Evolutionary conservation across 2,329 filamentous ascomycete species (phyloP).

Genomic region (Cladophialophora chaetospira): DNA sequence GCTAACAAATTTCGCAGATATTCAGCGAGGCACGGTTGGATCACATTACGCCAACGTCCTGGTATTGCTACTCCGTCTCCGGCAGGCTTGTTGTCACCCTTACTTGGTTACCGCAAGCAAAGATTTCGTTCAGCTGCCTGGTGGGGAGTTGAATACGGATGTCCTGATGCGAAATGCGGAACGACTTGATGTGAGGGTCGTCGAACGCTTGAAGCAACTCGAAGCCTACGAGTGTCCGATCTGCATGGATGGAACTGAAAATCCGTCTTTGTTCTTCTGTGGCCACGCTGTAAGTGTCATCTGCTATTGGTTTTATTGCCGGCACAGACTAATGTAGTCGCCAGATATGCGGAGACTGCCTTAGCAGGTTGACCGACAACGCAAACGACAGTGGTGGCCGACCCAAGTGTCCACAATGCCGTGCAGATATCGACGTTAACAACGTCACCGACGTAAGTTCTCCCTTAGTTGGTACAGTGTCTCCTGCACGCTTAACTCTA

Average conservation of each 20-base stretch:
- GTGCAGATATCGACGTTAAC: conserved; percentile 64
- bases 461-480: no score
- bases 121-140: conserved; percentile 59
- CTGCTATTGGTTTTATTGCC: not conserved
- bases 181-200: conserved; percentile 59
- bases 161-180: conserved; percentile 62
- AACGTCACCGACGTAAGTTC: conserved; percentile 76
- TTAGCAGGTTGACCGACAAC: conserved; percentile 68
- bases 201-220: conserved; percentile 64
- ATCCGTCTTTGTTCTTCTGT: conserved; percentile 79
- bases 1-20: conserved; percentile 51
- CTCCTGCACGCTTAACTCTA: no score
- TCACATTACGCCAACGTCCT: conserved; percentile 78
- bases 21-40: conserved; percentile 60
- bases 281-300: conserved; percentile 63
- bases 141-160: conserved; percentile 51
- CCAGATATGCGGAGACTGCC: conserved; percentile 69
- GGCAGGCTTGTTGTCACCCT: conserved; percentile 79
- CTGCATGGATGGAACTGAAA: conserved; percentile 74
- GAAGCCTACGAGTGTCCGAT: conserved; percentile 77
- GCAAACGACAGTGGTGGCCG: conserved; percentile 57
- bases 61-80: conserved; percentile 75
- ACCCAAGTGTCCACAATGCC: conserved; percentile 74
- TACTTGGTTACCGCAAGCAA: conserved; percentile 58
- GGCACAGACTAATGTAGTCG: not conserved